phyloP scores from a whole-genome alignment of 2,329 filamentous ascomycete genomes.

The Verticillium albo-atrum region DNA sequence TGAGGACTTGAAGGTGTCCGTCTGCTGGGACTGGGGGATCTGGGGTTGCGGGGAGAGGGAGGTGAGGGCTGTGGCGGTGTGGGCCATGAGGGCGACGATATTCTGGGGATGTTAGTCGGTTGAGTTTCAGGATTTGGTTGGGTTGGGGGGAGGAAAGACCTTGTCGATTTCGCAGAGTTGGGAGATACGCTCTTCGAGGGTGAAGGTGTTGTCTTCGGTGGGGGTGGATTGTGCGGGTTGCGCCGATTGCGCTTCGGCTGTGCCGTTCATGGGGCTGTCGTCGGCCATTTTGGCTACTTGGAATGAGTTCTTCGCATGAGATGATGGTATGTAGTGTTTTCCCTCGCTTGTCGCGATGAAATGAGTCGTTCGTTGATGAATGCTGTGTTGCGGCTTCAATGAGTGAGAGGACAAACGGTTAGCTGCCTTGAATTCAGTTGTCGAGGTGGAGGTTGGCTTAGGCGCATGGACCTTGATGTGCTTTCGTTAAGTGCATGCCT shows the following conservation, averaged over 20 bases:
- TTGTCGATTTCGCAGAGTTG: slow-evolving; percentile 78
- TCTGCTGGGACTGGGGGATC: slow-evolving; percentile 47
- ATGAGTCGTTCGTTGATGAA: background rate
- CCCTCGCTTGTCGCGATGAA: background rate
- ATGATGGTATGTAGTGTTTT: background rate
- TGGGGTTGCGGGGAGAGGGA: slow-evolving; percentile 28
- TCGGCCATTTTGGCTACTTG: slow-evolving; percentile 4
- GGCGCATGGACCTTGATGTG: background rate
- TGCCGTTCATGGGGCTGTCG: slow-evolving; percentile 9
- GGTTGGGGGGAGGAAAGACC: slow-evolving; percentile 29
- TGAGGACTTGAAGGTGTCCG: slow-evolving; percentile 51
- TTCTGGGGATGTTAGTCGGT: slow-evolving; percentile 7
- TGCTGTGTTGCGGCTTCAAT: background rate
- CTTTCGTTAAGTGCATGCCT: background rate
- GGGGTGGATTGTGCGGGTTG: background rate
- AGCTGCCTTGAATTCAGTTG: background rate
- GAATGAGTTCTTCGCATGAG: background rate
- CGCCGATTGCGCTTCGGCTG: slow-evolving; percentile 33
- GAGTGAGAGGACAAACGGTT: background rate
- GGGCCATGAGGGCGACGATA: slow-evolving; percentile 32
- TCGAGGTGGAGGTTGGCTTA: background rate
- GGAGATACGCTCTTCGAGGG: slow-evolving; percentile 70
- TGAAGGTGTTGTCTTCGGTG: slow-evolving; percentile 39
- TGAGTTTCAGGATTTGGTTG: background rate
- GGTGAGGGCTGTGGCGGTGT: slow-evolving; percentile 43